These are phyloP conservation scores for Cercospora sp. DNA, from an alignment of 2,329 filamentous ascomycete genomes.

Conservation along the genomic window DNA sequence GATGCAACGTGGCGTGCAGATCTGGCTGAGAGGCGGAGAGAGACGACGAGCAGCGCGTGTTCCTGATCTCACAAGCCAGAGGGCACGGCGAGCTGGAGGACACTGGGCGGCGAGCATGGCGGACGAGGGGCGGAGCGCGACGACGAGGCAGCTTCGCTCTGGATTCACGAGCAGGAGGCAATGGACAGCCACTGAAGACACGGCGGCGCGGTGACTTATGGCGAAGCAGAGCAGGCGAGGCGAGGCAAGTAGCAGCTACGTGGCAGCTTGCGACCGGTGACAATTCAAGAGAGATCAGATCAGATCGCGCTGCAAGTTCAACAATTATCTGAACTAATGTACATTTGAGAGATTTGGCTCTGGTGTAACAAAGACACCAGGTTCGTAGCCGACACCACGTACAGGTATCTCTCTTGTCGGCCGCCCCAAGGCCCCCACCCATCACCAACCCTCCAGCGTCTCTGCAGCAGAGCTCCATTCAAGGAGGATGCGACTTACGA, in stretches of 20 bases:
- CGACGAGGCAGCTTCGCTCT: not conserved
- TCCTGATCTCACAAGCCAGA: too few relatives aligned
- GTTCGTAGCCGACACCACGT: constrained; percentile 5
- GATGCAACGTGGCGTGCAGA: not conserved
- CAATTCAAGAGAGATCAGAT: not conserved
- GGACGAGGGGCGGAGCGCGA: not conserved
- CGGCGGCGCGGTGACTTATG: not conserved
- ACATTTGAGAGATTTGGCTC: constrained; percentile 2
- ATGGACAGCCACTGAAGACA: not conserved
- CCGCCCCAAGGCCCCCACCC: not conserved
- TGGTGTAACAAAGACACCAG: constrained; percentile 7
- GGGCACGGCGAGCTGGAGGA: too few relatives aligned
- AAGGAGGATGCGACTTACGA: not conserved
- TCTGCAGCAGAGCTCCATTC: constrained; percentile 8
- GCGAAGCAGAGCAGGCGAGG: not conserved
- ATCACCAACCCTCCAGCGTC: not conserved
- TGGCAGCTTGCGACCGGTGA: not conserved
- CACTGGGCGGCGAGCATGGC: not conserved
- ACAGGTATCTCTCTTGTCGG: constrained; percentile 3
- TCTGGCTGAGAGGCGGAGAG: not conserved
- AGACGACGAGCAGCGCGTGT: not conserved
- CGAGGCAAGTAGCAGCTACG: not conserved
- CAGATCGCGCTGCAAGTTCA: not conserved
- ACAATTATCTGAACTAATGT: not conserved
- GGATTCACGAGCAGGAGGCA: not conserved